Evolutionary conservation across 805 yeast species (phyloP).

Genomic region (Saturnispora halmiae): DNA sequence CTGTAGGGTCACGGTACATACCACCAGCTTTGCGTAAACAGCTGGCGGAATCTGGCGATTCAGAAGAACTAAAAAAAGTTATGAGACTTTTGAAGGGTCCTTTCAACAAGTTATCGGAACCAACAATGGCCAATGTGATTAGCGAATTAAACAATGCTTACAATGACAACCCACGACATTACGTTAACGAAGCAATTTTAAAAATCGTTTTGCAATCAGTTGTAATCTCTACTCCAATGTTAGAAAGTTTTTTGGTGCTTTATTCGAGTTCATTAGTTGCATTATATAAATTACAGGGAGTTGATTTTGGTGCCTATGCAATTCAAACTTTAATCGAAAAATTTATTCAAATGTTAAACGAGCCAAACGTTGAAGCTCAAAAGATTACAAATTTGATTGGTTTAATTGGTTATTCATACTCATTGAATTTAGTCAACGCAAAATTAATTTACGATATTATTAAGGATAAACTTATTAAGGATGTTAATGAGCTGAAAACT

Average conservation of each 20-base stretch:
- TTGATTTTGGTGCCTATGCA: constrained; percentile 82
- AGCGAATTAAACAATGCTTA: constrained; percentile 59
- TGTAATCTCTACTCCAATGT: constrained; percentile 49
- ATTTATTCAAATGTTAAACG: constrained; percentile 38
- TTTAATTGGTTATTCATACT: constrained; percentile 65
- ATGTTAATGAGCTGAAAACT: constrained; percentile 58
- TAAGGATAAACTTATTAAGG: constrained; percentile 29
- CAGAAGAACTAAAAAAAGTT: constrained; percentile 41
- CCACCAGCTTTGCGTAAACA: constrained; percentile 80
- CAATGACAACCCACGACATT: constrained; percentile 60
- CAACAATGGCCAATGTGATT: constrained; percentile 64
- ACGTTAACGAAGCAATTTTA: constrained; percentile 66
- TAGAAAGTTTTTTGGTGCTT: constrained; percentile 70
- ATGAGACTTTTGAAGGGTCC: constrained; percentile 69
- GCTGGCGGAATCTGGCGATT: constrained; percentile 30
- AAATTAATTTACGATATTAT: constrained; percentile 72
- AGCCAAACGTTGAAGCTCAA: constrained; percentile 23
- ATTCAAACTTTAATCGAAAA: constrained; percentile 72
- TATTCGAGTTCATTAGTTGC: constrained; percentile 74
- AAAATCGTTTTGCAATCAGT: constrained; percentile 56
- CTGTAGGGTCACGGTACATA: constrained; percentile 43
- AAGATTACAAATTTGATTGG: constrained; percentile 50
- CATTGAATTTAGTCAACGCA: constrained; percentile 68
- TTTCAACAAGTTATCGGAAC: constrained; percentile 81
- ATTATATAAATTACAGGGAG: constrained; percentile 69